These are phyloP conservation scores for Dactylellina haptotyla DNA, from an alignment of 2,329 filamentous ascomycete genomes.

Conservation along the genomic window DNA sequence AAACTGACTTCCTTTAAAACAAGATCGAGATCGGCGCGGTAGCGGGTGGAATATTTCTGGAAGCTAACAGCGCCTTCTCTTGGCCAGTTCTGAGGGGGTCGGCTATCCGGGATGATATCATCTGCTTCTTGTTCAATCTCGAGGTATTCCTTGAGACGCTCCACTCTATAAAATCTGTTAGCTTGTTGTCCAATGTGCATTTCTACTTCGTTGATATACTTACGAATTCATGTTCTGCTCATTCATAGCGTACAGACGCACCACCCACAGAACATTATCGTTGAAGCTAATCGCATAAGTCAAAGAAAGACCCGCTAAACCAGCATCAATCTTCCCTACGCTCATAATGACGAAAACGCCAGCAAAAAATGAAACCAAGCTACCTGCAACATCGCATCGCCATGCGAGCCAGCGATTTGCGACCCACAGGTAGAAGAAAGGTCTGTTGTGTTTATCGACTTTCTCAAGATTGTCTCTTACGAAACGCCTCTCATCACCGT, in stretches of 20 bases:
- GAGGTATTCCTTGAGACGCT: constrained; percentile 96
- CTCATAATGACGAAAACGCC: constrained; percentile 89
- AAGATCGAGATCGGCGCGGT: constrained; percentile 81
- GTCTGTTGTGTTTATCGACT: constrained; percentile 89
- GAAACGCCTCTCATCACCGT: constrained; percentile 92
- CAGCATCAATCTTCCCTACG: constrained; percentile 84
- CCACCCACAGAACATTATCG: constrained; percentile 95
- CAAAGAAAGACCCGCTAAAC: constrained; percentile 89
- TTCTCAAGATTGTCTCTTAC: constrained; percentile 87
- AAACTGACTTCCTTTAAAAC: constrained; percentile 86
- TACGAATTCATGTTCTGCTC: constrained; percentile 98
- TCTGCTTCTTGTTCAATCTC: constrained; percentile 93
- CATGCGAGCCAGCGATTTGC: constrained; percentile 97
- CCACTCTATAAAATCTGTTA: constrained; percentile 66
- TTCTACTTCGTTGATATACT: constrained; percentile 21
- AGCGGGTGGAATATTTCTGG: constrained; percentile 85
- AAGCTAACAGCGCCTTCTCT: constrained; percentile 87
- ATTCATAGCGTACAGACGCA: constrained; percentile 90
- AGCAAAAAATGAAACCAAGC: constrained; percentile 91
- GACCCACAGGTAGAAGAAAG: constrained; percentile 96
- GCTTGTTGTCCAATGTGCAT: background rate
- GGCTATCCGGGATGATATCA: constrained; percentile 78
- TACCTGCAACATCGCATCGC: constrained; percentile 87
- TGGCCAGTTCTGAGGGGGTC: constrained; percentile 85
- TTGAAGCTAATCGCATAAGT: constrained; percentile 97